These are phyloP conservation scores for Cercophora scortea DNA, from an alignment of 495 filamentous ascomycete genomes.

Conservation along the genomic window DNA sequence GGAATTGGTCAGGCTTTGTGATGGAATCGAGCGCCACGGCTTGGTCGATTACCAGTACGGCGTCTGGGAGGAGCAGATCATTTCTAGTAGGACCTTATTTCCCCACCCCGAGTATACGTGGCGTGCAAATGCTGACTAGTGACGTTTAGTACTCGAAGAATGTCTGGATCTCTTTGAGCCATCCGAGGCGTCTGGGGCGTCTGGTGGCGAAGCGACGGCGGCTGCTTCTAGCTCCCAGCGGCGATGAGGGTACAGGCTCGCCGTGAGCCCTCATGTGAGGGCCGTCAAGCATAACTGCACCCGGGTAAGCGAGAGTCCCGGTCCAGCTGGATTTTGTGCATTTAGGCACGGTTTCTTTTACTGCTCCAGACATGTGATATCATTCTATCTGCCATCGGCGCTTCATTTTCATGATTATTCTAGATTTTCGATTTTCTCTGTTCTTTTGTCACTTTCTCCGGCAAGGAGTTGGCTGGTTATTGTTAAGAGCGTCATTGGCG, in stretches of 20 bases:
- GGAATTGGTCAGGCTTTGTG: conserved; percentile 73
- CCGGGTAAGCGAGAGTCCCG: background rate
- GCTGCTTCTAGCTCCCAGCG: conserved; percentile 9
- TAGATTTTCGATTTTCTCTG: background rate
- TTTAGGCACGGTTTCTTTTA: background rate
- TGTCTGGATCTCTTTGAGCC: conserved; percentile 54
- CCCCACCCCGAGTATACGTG: background rate
- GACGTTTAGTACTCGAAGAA: conserved; percentile 50
- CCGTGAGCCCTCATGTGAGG: background rate
- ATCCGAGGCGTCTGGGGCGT: conserved; percentile 20
- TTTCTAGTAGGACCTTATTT: conserved; percentile 53
- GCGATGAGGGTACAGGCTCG: background rate
- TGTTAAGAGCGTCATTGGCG: no score
- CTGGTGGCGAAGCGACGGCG: background rate
- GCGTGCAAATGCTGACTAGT: background rate
- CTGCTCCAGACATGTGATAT: background rate
- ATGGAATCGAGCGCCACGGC: conserved; percentile 78
- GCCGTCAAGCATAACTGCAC: background rate
- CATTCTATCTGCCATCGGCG: background rate
- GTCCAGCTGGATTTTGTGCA: background rate
- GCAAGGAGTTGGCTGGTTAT: background rate
- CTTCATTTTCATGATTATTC: background rate
- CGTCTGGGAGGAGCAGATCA: conserved; percentile 90
- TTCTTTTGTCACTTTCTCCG: background rate
- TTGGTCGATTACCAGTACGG: conserved; percentile 97